A percentile compares a stretch with the other conserved stretches of the same genome.
Evolutionary conservation across 257 asterid species (phyloP).

Genomic region (Fraxinus anomala): DNA sequence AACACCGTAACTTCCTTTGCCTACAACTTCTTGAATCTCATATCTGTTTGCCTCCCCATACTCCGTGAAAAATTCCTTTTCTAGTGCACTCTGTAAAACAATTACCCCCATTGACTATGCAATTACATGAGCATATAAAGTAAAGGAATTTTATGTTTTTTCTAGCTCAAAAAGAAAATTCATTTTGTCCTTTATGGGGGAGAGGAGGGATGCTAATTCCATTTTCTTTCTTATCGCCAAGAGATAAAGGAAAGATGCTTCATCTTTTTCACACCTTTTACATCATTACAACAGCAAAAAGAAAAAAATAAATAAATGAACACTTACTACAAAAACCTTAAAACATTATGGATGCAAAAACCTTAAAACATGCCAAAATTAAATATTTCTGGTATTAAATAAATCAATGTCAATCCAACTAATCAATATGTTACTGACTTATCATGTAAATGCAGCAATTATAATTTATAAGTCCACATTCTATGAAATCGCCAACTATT

Average conservation of each 20-base stretch:
- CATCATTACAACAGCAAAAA: neutral
- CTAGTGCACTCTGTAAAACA: slow-evolving; percentile 58
- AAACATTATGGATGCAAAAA: neutral
- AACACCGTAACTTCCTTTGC: slow-evolving; percentile 97
- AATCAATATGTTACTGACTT: slow-evolving; percentile 17
- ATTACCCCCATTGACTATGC: slow-evolving; percentile 17
- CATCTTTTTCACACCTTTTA: neutral
- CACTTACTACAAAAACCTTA: neutral
- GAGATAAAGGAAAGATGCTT: neutral
- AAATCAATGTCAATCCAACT: neutral
- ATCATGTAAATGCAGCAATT: slow-evolving; percentile 17
- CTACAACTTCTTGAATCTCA: slow-evolving; percentile 89
- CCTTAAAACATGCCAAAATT: neutral
- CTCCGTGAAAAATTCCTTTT: slow-evolving; percentile 88
- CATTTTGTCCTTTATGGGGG: neutral
- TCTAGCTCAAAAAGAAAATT: neutral
- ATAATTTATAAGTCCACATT: slow-evolving; percentile 13
- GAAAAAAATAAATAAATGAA: neutral
- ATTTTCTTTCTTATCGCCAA: neutral
- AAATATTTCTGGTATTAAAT: neutral
- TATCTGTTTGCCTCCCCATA: slow-evolving; percentile 94
- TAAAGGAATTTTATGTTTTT: neutral
- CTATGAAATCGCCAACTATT: slow-evolving; percentile 9
- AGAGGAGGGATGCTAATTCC: neutral
- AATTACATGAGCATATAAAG: neutral